Base-by-base conservation (phyloP, 345 rosid genomes). In the Citrus australasica region DNA sequence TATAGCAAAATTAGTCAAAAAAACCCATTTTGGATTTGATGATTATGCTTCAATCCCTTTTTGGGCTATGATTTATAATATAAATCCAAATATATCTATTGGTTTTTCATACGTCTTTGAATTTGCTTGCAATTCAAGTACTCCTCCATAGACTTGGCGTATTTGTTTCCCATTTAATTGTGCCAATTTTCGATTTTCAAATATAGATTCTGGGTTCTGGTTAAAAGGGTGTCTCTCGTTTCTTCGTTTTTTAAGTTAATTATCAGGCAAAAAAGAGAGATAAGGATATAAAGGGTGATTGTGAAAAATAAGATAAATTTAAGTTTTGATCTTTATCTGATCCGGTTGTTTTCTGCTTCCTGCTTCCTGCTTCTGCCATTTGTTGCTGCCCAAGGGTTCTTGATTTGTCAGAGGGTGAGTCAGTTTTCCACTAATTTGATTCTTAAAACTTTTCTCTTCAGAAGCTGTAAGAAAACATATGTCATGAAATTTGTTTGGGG, bases 321-420 rank as follows among this genome's bases (percentile, higher is more conserved):
- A 56, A 76, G 51, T 83, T 81, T 74, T 80, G 86, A 89, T 89
- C 87, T 90, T 88, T 82, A 81, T 87, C 90, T 89, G 82, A 88
- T 88, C 88, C 83, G 82, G 83, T 86, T 82, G 75, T 81, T 78
- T 70, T 76, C 86, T 83, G 83, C 76, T 80, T 73, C 75, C 86
- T 83, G 83, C 76, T 80, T 79, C 76, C 74, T 83, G 83, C 76
- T 80, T 79, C 78, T 74, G 16, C 76, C 83, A 75, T 68, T 70
- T 78, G 79, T 69, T 69, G 76, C 85, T 77, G 79, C 77, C 71
- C 71, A 83, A 68, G 82, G 81, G 74, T 79, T 74, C 21, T 80
- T 72, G 69, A 76, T 79, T 82, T 74, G 62, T 71, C 76, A 78
- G 84, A 79, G 86, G 86, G 87, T 80, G 86, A 84, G 91, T 86